Evolutionary conservation across 768 basidiomycete species (phyloP), one percentile per base, ranked within the genome.

Genomic region (Clitopilus hobsonii): DNA sequence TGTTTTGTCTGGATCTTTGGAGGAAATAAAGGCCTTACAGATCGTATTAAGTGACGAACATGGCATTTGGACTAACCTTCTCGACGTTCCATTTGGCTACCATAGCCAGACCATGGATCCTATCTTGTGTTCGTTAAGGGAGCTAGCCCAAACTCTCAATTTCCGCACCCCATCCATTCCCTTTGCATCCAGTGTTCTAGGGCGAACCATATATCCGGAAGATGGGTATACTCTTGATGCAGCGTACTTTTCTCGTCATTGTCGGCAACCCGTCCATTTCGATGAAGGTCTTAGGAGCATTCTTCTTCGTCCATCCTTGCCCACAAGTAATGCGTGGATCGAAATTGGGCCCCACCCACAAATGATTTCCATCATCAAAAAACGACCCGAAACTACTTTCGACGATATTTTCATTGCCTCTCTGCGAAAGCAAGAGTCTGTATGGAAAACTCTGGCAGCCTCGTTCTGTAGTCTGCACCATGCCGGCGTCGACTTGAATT

Each of bases 101-200:
- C 89, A 91, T 67, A 85, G 83, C 41, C 54, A 70, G n/a, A 80
- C 83, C 1, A 86, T 90, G 87, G 63, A 67, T 5, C 79, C 85
- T 0, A 60, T 88, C 10, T 57, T 83, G 13, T 69, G 74, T n/a
- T 78, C 79, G 47, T 74, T 89, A 26, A 68, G 65, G 29, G 58
- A 58, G 0, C 57, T 82, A 3, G 75, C 77, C 10, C 62, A 60
- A 8, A 64, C 61, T 5, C 60, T 82, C 29, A 62, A 65, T 0
- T 58, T 83, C 36, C 67, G 64, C 16, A 58, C 83, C 1, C 85
- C 88, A 0, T 71, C 66, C 0, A 74, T 90, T 38, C 81, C 85
- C 0, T 67, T 89, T 36, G 69, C 82, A n/a, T 89, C 88, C 7
- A 84, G 81, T 49, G 80, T 86, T 16, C 63, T 71, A 3, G 88